Percentiles rank a stretch among this genome's conserved stretches.
These are phyloP conservation scores for Rhizopus arrhizus DNA, from an alignment of 371 early-diverging fungal species.

Conservation along the genomic window DNA sequence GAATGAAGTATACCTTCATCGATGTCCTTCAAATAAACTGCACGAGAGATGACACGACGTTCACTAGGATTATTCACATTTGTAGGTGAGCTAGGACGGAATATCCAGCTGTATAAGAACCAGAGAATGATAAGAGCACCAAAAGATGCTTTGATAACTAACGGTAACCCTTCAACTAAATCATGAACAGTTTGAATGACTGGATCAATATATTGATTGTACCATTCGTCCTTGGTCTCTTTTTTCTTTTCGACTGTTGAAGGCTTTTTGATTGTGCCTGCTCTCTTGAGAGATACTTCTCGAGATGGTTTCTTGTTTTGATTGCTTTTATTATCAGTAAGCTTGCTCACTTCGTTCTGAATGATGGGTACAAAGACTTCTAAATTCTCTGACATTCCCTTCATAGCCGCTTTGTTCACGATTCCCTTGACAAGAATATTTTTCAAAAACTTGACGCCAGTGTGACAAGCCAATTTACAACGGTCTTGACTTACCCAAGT, in stretches of 20 bases:
- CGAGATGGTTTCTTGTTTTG: constrained; percentile 10
- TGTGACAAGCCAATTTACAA: constrained; percentile 53
- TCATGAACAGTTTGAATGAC: constrained; percentile 15
- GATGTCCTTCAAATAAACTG: constrained; percentile 57
- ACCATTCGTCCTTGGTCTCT: constrained; percentile 15
- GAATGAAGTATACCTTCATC: constrained; percentile 46
- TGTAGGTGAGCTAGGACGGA: constrained; percentile 19
- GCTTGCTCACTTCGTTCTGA: constrained; percentile 26
- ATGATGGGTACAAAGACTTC: constrained; percentile 35
- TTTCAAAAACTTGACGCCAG: constrained; percentile 61
- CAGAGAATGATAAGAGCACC: neutral
- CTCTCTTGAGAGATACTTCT: constrained; percentile 3
- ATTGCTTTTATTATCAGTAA: neutral
- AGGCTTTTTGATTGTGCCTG: constrained; percentile 18
- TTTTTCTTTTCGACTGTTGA: neutral
- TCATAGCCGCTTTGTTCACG: constrained; percentile 47
- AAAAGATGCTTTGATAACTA: constrained; percentile 18
- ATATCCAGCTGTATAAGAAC: constrained; percentile 1
- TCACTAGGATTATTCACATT: neutral
- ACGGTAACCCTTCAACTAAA: constrained; percentile 26
- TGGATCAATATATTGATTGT: constrained; percentile 10
- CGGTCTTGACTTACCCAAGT: constrained; percentile 46
- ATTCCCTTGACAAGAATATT: constrained; percentile 58
- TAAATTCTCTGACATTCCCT: constrained; percentile 47
- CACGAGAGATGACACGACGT: constrained; percentile 28